phyloP scores from a whole-genome alignment of 202 grass and related monocot genomes.

The Carex arenaria region DNA sequence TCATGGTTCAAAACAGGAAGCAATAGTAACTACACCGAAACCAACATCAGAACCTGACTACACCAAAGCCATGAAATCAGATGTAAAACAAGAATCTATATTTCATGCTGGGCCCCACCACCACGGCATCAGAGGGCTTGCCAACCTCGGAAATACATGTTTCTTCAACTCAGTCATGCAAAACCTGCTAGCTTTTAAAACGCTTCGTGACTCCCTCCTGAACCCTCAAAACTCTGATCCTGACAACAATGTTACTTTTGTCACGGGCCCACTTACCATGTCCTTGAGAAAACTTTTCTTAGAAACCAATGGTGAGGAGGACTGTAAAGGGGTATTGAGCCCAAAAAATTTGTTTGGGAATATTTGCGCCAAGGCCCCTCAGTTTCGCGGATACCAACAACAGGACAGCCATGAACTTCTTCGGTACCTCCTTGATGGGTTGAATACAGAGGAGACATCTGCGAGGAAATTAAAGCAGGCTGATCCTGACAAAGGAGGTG shows the following conservation, averaged over 20 bases:
- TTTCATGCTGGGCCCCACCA: slow-evolving; percentile 8
- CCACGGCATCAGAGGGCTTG: slow-evolving; percentile 60
- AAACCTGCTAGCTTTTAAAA: slow-evolving; percentile 68
- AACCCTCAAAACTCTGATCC: slow-evolving; percentile 55
- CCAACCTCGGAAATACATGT: slow-evolving; percentile 92
- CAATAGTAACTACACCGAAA: not conserved
- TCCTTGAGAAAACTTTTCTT: slow-evolving; percentile 76
- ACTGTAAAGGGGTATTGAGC: slow-evolving; percentile 56
- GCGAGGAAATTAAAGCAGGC: slow-evolving; percentile 41
- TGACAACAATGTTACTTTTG: slow-evolving; percentile 36
- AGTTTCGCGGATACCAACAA: slow-evolving; percentile 85
- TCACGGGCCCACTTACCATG: slow-evolving; percentile 48
- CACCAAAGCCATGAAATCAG: slow-evolving; percentile 14
- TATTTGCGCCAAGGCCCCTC: slow-evolving; percentile 69
- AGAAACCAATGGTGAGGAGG: slow-evolving; percentile 62
- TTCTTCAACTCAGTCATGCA: slow-evolving; percentile 96
- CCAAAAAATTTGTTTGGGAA: slow-evolving; percentile 81
- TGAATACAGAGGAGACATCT: slow-evolving; percentile 58
- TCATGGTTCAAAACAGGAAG: slow-evolving; percentile 5
- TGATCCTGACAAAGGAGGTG: slow-evolving; percentile 13
- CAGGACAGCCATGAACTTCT: slow-evolving; percentile 98
- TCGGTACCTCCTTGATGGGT: slow-evolving; percentile 85
- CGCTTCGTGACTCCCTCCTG: slow-evolving; percentile 57
- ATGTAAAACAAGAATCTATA: slow-evolving; percentile 3
- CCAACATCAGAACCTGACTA: slow-evolving; percentile 18